Base-by-base conservation (phyloP, 208 protist species). In the Trypanosoma melophagium region DNA sequence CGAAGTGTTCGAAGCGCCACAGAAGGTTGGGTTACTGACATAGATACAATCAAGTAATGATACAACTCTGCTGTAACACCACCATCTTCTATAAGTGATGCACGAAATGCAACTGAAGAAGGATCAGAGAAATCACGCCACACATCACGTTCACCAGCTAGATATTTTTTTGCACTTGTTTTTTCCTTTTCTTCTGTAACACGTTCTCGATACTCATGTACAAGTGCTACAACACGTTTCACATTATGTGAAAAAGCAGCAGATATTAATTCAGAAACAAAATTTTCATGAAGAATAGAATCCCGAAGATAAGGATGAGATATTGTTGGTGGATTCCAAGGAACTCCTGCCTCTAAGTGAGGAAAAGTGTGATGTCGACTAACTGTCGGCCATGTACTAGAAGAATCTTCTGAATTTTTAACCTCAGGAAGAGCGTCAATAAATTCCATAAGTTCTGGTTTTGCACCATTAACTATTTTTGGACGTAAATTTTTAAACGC, bases 1-100 rank as follows among this genome's bases (percentile, higher is more conserved):
- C 71, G 49, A 14, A 94, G 40, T 49, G 87, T 94, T n/a, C 84
- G 81, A 59, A 96, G 77, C 8, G 86, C 90, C 21, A 82, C 75
- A 1, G 83, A 80, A 3, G 90, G 90, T 54, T 90, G 81, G 2
- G 79, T 65, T 14, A 49, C 45, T 17, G 76, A 70, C 19, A 96
- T 64, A 3, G 90, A 77, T 8, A 78, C 74, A 60, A 96, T 81
- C 10, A 96, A 60, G 72, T 96, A 96, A 70, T 96, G 90, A 61
- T 96, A 96, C 66, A 96, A 68, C 82, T 96, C 87, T 0, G 90
- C 68, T 38, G 90, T 89, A 3, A 93, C 68, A 8, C 87, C 86
- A 31, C 84, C 85, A 17, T 61, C 50, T 45, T 83, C 69, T 22
- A 89, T 74, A 28, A 96, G 47, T 17, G 65, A 25, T 2, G 69